Evolutionary conservation across 176 grass and related monocot genomes (phyloP), one percentile per base, ranked within the genome.

Genomic region (Carex littledalei): DNA sequence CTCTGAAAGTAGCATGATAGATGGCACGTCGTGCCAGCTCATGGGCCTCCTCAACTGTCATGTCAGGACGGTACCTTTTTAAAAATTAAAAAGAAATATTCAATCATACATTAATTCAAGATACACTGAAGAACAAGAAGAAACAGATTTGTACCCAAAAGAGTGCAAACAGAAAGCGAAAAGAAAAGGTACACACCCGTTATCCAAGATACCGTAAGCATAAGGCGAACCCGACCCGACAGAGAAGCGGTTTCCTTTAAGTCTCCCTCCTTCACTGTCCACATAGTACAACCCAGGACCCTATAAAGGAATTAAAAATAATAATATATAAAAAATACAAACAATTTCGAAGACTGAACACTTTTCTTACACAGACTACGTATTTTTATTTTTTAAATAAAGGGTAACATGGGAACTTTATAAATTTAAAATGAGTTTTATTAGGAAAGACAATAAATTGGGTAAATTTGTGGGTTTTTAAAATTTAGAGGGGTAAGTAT

Each of bases 261-360:
- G 91, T 80, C 96, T 94, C 37, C 91, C 96, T 68, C 96, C 96
- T 90, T 98, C 96, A 13, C 92, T 98, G 54, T 98, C 96, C 87
- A 98, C 96, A 87, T 98, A 98, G 67, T 95, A 98, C 63, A 98
- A 89, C 7, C 96, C 96, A 65, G 96, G 96, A 17, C 93, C 96
- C 96, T 98, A 79, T 37, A 67, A 53, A 53, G 13, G 21, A 67
- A 61, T 41, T 54, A 69, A 74, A 83, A 67, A 64, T 4, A 52
- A 43, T 56, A 16, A 62, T 31, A 84, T 24, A 15, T 13, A 52
- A 52, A 4, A 6, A 39, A 39, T 39, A 39, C 37, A 39, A 39
- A 6, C 37, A 39, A 5, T 39, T 39, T 39, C 37, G 5, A 39
- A 6, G 37, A 39, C 37, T 39, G 37, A 39, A 39, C 37, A 39